Evolutionary conservation across 164 flowering plant species (phyloP).

Genomic region (Nelumbo lutea): DNA sequence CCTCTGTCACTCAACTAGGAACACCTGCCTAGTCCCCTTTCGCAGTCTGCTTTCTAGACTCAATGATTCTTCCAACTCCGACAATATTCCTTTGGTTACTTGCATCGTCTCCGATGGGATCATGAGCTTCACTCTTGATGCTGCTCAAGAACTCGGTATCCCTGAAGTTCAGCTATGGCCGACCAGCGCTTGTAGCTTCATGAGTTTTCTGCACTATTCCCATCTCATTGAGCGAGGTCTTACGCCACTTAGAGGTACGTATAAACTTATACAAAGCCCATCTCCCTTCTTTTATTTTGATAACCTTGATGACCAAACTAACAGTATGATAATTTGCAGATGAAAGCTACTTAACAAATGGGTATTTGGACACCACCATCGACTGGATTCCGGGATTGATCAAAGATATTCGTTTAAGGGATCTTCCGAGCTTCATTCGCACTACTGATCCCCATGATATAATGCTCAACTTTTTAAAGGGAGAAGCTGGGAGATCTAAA

Average conservation of each 20-base stretch:
- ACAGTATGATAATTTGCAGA: constrained; percentile 13
- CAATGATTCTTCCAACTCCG: constrained; percentile 5
- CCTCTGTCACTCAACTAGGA: constrained; percentile 32
- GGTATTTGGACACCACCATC: too few species aligned
- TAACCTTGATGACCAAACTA: background rate
- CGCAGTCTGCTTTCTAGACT: constrained; percentile 24
- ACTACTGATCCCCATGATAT: constrained; percentile 24
- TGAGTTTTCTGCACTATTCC: constrained; percentile 23
- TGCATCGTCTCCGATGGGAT: constrained; percentile 24
- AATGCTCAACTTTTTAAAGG: constrained; percentile 26
- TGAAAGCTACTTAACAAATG: constrained; percentile 21
- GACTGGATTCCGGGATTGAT: constrained; percentile 32
- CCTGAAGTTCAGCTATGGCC: constrained; percentile 39
- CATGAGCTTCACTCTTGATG: constrained; percentile 16
- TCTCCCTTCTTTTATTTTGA: background rate
- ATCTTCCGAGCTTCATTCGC: constrained; percentile 33
- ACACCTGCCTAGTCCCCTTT: constrained; percentile 27
- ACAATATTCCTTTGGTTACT: constrained; percentile 28
- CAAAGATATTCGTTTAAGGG: constrained; percentile 6
- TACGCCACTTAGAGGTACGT: constrained; percentile 44
- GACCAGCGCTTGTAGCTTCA: constrained; percentile 31
- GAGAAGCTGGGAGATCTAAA: constrained; percentile 19
- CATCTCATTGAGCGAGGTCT: constrained; percentile 34
- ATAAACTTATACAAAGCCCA: background rate
- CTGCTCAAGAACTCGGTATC: constrained; percentile 35